These are phyloP conservation scores for Xerocomellus chrysenteron DNA, from an alignment of 768 basidiomycete species.

Conservation along the genomic window DNA sequence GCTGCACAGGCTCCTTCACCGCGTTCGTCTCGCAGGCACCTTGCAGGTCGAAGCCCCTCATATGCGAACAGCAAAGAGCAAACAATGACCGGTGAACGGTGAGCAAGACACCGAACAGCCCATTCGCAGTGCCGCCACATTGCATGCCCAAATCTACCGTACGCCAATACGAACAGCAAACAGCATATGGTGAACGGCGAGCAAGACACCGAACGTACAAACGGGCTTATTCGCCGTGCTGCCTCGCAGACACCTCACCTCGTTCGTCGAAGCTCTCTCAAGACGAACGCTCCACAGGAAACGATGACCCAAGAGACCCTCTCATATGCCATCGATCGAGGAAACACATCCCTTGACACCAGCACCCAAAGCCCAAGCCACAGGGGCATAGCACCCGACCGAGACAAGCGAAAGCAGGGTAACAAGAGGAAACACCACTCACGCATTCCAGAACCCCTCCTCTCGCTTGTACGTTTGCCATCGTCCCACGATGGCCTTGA, in stretches of 20 bases:
- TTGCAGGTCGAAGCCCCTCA: conserved; percentile 1
- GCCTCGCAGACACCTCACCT: conserved; percentile 20
- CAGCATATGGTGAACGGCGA: conserved; percentile 4
- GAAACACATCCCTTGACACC: background rate
- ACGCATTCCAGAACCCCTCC: conserved; percentile 69
- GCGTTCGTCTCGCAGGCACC: conserved; percentile 21
- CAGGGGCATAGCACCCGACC: conserved; percentile 1
- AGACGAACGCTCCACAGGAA: conserved; percentile 13
- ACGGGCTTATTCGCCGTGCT: conserved; percentile 5
- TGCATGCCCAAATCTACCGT: background rate
- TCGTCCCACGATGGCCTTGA: conserved; percentile 44
- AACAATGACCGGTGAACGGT: conserved; percentile 5
- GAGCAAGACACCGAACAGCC: conserved; percentile 14
- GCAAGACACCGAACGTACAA: conserved; percentile 13
- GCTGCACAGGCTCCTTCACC: conserved; percentile 11
- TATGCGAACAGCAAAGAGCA: background rate
- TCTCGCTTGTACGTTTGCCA: conserved; percentile 62
- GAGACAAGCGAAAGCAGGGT: background rate
- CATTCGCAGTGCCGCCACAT: conserved; percentile 6
- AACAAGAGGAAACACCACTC: conserved; percentile 20
- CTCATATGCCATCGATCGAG: conserved; percentile 19
- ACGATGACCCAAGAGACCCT: conserved; percentile 2
- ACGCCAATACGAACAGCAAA: background rate
- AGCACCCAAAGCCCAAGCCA: background rate
- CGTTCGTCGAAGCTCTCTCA: conserved; percentile 7